Evolutionary conservation across 148 eudicot species (phyloP).

Genomic region (Vaccinium darrowii): DNA sequence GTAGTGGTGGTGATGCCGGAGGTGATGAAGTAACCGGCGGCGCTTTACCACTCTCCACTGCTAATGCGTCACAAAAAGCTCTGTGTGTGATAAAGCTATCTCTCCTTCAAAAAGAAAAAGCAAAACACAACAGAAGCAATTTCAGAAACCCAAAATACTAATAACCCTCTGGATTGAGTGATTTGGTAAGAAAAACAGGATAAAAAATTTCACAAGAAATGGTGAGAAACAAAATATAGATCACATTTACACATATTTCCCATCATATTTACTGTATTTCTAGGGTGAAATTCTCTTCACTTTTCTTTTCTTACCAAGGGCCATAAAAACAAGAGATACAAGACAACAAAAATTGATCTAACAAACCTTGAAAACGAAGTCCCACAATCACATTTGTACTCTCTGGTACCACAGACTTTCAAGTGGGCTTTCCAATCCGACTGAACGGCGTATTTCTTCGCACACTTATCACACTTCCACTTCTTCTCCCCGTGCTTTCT

Average conservation of each 20-base stretch:
- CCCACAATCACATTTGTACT: slow-evolving; percentile 23
- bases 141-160: neutral
- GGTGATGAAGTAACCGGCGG: slow-evolving; percentile 24
- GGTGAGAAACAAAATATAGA: neutral
- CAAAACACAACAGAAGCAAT: neutral
- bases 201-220: neutral
- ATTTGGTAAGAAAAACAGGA: neutral
- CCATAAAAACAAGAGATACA: neutral
- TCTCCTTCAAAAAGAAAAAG: slow-evolving; percentile 5
- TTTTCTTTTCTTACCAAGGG: neutral
- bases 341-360: neutral
- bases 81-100: slow-evolving; percentile 27
- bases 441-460: slow-evolving; percentile 24
- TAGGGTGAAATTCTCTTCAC: neutral
- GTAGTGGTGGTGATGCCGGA: slow-evolving; percentile 27
- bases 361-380: slow-evolving; percentile 22
- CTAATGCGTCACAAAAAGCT: slow-evolving; percentile 24
- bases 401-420: slow-evolving; percentile 20
- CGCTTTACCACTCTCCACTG: slow-evolving; percentile 19
- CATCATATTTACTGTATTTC: neutral
- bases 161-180: neutral
- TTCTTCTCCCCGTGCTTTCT: slow-evolving; percentile 25
- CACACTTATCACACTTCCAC: slow-evolving; percentile 22
- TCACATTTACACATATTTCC: neutral
- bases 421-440: slow-evolving; percentile 24